Evolutionary conservation across 1,284 basidiomycete genomes (phyloP).

Genomic region (Blastosporella zonata): DNA sequence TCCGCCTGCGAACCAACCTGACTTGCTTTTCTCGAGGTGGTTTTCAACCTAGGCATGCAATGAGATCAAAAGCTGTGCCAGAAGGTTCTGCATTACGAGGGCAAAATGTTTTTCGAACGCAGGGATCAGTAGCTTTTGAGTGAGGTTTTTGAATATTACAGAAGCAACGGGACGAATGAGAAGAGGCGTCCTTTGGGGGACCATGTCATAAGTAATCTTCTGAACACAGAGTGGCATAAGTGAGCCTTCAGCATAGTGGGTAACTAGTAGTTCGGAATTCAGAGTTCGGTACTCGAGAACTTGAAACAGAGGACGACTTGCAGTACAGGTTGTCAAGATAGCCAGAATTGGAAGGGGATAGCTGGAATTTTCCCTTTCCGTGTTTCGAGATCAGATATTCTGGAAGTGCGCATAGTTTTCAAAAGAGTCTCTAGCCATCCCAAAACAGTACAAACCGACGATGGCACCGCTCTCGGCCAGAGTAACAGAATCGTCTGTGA

Average conservation of each 20-base stretch:
- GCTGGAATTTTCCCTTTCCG: conserved; percentile 35
- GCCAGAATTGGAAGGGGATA: conserved; percentile 30
- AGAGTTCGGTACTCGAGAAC: conserved; percentile 24
- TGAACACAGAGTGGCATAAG: conserved; percentile 37
- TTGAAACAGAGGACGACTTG: conserved; percentile 18
- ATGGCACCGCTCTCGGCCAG: conserved; percentile 50
- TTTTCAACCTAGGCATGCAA: conserved; percentile 31
- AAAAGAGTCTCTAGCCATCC: neutral
- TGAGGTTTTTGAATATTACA: conserved; percentile 29
- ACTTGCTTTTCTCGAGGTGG: conserved; percentile 29
- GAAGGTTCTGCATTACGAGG: conserved; percentile 23
- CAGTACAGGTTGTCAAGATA: conserved; percentile 41
- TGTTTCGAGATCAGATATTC: conserved; percentile 46
- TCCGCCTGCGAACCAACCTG: conserved; percentile 15
- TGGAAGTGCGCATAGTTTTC: neutral
- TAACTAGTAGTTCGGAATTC: neutral
- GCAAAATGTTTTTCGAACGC: conserved; percentile 29
- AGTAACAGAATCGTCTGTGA: conserved; percentile 42
- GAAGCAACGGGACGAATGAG: conserved; percentile 34
- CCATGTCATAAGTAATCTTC: conserved; percentile 30
- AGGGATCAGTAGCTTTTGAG: conserved; percentile 27
- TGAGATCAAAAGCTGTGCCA: neutral
- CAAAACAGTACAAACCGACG: conserved; percentile 33
- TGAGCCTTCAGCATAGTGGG: conserved; percentile 41
- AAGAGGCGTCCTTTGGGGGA: conserved; percentile 33